These are phyloP conservation scores for Lichtheimia ramosa DNA, from an alignment of 371 early-diverging fungal genomes.

Conservation along the genomic window DNA sequence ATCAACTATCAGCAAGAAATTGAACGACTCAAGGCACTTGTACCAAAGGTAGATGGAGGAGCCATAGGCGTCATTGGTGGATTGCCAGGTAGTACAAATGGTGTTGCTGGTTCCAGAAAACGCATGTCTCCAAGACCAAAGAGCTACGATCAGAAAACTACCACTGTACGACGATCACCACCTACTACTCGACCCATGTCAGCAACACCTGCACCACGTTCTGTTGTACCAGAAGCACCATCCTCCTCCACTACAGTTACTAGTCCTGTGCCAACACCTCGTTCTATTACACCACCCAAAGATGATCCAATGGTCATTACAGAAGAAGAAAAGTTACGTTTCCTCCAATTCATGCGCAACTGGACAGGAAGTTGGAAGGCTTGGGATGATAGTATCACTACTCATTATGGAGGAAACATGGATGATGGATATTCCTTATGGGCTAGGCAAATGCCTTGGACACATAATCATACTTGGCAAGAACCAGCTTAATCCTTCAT, in stretches of 20 bases:
- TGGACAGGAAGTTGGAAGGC: constrained; percentile 48
- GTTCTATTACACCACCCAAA: neutral
- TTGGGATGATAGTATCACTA: constrained; percentile 17
- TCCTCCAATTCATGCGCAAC: constrained; percentile 42
- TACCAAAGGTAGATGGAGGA: constrained; percentile 33
- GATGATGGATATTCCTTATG: constrained; percentile 23
- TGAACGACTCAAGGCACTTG: constrained; percentile 45
- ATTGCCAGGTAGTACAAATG: no score
- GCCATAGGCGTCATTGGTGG: neutral
- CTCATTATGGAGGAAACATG: neutral
- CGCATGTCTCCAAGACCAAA: constrained; percentile 6
- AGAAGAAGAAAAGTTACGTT: constrained; percentile 44
- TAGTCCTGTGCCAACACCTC: constrained; percentile 6
- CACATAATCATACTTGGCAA: neutral
- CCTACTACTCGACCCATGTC: constrained; percentile 1
- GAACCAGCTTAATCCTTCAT: neutral
- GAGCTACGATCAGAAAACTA: neutral
- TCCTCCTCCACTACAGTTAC: neutral
- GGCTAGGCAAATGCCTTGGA: constrained; percentile 40
- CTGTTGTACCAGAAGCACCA: neutral
- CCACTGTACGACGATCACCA: neutral
- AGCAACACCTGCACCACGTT: constrained; percentile 8
- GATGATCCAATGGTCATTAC: constrained; percentile 21
- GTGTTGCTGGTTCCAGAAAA: constrained; percentile 7
- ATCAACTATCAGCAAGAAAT: constrained; percentile 48